Evolutionary conservation across 371 early-diverging fungal genomes (phyloP), one percentile per base, ranked within the genome.

Genomic region (Syncephalis plumigaleata): DNA sequence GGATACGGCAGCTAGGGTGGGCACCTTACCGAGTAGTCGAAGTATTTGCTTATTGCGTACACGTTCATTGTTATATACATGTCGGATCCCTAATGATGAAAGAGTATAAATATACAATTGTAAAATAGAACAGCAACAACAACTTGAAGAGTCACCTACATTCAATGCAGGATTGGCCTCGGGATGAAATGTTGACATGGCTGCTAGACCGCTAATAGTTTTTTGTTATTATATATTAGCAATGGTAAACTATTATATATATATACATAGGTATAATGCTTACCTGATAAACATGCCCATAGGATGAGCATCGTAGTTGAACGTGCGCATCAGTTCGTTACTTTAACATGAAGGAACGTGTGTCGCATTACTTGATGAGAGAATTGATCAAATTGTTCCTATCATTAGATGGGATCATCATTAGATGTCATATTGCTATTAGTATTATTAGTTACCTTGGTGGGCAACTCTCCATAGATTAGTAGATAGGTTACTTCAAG

Each of bases 221-320:
- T 18, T 45, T 51, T 20, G 20, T 24, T 42, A 45, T 4, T 31
- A 11, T 7, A 31, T 7, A 7, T 4, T 31, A 31, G 7, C 31
- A 36, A 39, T 38, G 9, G 11, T 42, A 20, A 17, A 44, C 9
- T 50, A 49, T 26, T 16, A n/a, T 46, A 45, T 21, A 15, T 50
- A 21, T 39, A 42, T 9, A n/a, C 43, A 45, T 21, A 15, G 46
- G n/a, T 39, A 42, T 9, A 31, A n/a, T 39, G 45, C 13, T 1
- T 50, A 50, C 50, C 44, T 46, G 45, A 66, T 60, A 25, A 68
- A 64, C 70, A 71, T 66, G 40, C 73, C 70, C 75, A 75, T 75
- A 20, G 76, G 76, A 47, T 78, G 79, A 0, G 79, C 73, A 53
- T 75, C 75, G 55, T 74, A 70, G 38, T 67, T 63, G 50, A 76